Evolutionary conservation across 148 eudicot species (phyloP).

Genomic region (Euryodendron excelsum): DNA sequence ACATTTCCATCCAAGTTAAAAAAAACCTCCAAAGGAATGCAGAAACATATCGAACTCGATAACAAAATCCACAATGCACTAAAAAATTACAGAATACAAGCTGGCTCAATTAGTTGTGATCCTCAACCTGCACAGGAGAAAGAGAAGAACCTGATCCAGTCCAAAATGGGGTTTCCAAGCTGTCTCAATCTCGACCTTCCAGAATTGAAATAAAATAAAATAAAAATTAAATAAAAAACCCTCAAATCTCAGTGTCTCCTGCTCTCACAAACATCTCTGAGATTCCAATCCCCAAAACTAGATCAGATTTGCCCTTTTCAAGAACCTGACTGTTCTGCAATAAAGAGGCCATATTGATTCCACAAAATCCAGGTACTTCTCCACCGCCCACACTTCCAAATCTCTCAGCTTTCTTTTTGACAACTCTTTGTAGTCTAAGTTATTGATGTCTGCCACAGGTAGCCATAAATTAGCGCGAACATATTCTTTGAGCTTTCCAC

Average conservation of each 20-base stretch:
- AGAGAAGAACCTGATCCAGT: neutral
- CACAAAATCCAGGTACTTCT: conserved; percentile 63
- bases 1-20: too few species aligned
- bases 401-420: conserved; percentile 32
- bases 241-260: neutral
- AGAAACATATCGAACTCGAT: neutral
- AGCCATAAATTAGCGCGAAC: conserved; percentile 36
- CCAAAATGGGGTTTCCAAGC: conserved; percentile 2
- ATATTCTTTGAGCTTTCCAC: conserved; percentile 56
- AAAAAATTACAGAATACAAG: neutral
- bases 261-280: neutral
- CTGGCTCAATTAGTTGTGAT: too few species aligned
- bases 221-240: neutral
- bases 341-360: conserved; percentile 84
- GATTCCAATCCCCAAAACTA: conserved; percentile 20
- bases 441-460: conserved; percentile 40
- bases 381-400: conserved; percentile 42
- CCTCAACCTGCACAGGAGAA: neutral
- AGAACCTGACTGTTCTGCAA: conserved; percentile 63
- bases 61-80: neutral
- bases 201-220: too few species aligned
- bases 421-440: conserved; percentile 44
- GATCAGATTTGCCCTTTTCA: conserved; percentile 66
- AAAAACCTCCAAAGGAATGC: too few species aligned
- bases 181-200: too few species aligned